Base-by-base conservation (phyloP, 2,329 filamentous ascomycete species). In the Cercospora janseana region DNA sequence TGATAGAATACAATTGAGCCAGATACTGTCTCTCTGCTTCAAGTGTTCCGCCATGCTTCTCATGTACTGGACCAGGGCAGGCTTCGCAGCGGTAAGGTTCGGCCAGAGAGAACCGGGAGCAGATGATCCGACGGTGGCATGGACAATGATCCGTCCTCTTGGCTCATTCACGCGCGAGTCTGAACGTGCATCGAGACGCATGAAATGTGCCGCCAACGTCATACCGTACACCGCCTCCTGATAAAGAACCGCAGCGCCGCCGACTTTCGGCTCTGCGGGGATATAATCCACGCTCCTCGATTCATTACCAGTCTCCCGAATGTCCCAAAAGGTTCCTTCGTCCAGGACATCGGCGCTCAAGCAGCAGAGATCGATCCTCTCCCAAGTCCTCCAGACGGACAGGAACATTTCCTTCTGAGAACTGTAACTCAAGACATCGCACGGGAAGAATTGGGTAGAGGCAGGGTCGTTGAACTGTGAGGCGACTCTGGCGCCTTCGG, bases 301-400 rank as follows among this genome's bases (percentile, higher is more conserved):
- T 7, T 16, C 8, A 12, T 46, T 51, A 15, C 15, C 49, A 3
- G 51, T 40, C 26, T 46, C 49, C 10, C 13, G 35, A 7, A 45
- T 53, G 18, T 76, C 71, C 62, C 75, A 79, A 20, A 75, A 56
- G 13, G 73, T 76, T 12, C 67, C 69, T 8, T 56, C 61, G 58
- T 79, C 76, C 1, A 75, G 68, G 26, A 74, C 71, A n/a, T 75
- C 78, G 0, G 76, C 76, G 54, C 79, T 79, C 27, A 74, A 71
- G 13, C 74, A 72, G 1, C 79, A 57, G 0, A 71, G 70, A 63
- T 80, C 76, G 10, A 80, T 65, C 4, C 73, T 70, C 1, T 70
- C 70, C 64, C 71, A 77, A 29, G 66, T 68, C 6, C 65, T 51
- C 65, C 70, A 76, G 0, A 75, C 72, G 2, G 64, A 52, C 7